Conservation (phyloP, 106 monocot species). For the Dioscorea alata region DNA sequence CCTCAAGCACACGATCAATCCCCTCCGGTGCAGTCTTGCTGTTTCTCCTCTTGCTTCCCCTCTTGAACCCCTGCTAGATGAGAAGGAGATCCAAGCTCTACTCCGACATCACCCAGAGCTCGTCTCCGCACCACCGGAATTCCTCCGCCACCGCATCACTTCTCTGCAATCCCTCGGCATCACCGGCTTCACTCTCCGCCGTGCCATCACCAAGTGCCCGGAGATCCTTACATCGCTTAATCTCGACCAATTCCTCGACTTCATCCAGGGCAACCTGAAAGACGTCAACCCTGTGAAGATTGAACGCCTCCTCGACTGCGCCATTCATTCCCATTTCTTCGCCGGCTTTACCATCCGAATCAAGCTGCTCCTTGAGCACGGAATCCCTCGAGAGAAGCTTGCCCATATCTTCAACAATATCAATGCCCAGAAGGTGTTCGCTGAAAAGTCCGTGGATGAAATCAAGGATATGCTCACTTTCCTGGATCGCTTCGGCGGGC, state of each 20-base stretch:
- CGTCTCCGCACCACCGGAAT: constrained; percentile 4
- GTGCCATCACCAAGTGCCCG: constrained; percentile 22
- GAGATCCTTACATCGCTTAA: constrained; percentile 34
- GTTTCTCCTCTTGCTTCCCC: background rate
- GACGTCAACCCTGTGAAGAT: constrained; percentile 38
- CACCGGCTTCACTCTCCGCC: constrained; percentile 17
- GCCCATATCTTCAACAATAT: constrained; percentile 36
- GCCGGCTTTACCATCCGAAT: constrained; percentile 11
- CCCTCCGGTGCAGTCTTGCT: background rate
- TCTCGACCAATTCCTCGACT: constrained; percentile 22
- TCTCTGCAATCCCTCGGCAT: constrained; percentile 24
- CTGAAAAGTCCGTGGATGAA: constrained; percentile 18
- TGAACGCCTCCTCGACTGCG: constrained; percentile 27
- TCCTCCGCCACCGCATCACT: constrained; percentile 26
- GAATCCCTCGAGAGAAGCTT: constrained; percentile 43
- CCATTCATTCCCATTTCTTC: constrained; percentile 11
- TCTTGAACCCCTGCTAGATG: constrained; percentile 9
- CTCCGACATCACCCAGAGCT: constrained; percentile 22
- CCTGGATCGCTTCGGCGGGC: constrained; percentile 30
- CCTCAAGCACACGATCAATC: background rate
- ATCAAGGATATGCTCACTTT: constrained; percentile 35
- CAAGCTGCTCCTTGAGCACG: constrained; percentile 23
- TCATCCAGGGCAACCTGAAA: constrained; percentile 10
- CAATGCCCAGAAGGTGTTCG: constrained; percentile 47
- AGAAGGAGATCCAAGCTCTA: constrained; percentile 17